phyloP scores from a whole-genome alignment of 306 rosid species.

The Parietaria judaica region DNA sequence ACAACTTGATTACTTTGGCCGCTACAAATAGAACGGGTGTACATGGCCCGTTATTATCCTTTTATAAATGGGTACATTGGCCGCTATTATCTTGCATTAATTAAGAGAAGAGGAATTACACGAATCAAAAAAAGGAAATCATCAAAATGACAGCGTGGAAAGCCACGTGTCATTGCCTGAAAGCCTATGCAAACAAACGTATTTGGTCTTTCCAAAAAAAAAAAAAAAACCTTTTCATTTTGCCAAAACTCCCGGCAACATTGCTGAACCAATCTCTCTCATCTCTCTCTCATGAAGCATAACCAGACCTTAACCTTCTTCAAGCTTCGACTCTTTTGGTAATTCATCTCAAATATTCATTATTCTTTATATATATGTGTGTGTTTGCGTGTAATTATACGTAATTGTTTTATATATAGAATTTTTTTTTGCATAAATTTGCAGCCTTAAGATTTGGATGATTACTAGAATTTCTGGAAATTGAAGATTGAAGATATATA shows the following conservation, averaged over 20 bases:
- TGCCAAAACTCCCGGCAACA: conserved; percentile 15
- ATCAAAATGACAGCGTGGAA: conserved; percentile 2
- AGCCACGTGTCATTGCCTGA: conserved; percentile 11
- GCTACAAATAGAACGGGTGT: too few relatives aligned
- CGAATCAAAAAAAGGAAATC: not conserved
- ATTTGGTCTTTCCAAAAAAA: conserved; percentile 5
- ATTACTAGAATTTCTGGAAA: too few relatives aligned
- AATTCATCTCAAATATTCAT: not conserved
- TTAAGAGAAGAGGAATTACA: too few relatives aligned
- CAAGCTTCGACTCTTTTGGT: not conserved
- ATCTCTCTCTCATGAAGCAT: not conserved
- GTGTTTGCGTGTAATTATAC: not conserved
- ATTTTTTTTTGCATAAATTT: not conserved
- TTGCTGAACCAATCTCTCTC: not conserved
- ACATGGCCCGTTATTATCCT: too few relatives aligned
- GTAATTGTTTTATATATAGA: too few relatives aligned
- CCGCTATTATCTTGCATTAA: too few relatives aligned
- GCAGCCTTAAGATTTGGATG: not conserved
- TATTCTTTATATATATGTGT: not conserved
- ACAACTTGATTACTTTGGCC: too few relatives aligned
- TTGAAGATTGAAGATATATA: too few relatives aligned
- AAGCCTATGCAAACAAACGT: conserved; percentile 2
- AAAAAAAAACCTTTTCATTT: not conserved
- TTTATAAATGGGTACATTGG: too few relatives aligned
- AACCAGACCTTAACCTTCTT: not conserved